phyloP scores from a whole-genome alignment of 441 rosid species.

The Syzygium syzygioides region DNA sequence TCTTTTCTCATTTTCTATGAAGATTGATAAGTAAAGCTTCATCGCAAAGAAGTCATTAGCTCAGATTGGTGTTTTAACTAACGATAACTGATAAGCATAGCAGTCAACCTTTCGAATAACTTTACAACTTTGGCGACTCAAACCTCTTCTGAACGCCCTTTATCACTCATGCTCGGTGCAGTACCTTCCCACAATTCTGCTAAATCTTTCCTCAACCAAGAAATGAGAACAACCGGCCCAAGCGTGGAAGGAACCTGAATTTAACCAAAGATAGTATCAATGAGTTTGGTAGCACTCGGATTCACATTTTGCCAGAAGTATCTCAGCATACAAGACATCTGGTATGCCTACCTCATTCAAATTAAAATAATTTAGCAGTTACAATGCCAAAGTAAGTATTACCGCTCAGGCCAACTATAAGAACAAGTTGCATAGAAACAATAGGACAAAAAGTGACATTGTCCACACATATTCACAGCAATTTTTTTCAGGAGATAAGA shows the following conservation, averaged over 20 bases:
- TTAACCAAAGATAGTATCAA: background rate
- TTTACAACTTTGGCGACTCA: constrained; percentile 34
- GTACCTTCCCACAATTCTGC: constrained; percentile 91
- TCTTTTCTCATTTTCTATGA: background rate
- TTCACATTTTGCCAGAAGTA: background rate
- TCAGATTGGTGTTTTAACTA: background rate
- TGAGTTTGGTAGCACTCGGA: background rate
- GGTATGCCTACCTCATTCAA: background rate
- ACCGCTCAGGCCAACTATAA: background rate
- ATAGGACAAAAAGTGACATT: background rate
- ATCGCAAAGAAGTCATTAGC: background rate
- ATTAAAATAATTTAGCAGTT: background rate
- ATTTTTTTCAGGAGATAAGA: background rate
- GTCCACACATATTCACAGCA: background rate
- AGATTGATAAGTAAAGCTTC: background rate
- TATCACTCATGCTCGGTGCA: constrained; percentile 38
- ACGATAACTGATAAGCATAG: background rate
- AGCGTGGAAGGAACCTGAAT: constrained; percentile 83
- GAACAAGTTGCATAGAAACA: background rate
- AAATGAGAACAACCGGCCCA: constrained; percentile 73
- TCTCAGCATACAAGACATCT: background rate
- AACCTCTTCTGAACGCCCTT: constrained; percentile 60
- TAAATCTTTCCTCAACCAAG: constrained; percentile 81
- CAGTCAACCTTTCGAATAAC: constrained; percentile 3
- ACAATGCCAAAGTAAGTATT: background rate